Base-by-base conservation (phyloP, 352 stramenopile genomes). In the Salisapilia sapeloensis region DNA sequence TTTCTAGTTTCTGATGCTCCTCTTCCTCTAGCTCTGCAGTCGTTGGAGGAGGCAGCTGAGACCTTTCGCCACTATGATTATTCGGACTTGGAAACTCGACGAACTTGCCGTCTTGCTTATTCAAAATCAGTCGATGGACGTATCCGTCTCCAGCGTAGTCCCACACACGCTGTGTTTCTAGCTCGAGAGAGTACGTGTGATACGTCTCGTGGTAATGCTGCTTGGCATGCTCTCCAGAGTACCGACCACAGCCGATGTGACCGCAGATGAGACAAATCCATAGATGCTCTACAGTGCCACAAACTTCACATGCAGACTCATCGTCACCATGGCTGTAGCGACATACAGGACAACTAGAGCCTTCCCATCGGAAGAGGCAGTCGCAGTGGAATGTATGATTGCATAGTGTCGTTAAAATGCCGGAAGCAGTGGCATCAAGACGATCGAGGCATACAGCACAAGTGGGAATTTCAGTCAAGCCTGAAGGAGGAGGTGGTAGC, bases 311-410 rank as follows among this genome's bases (percentile, higher is more conserved):
- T n/a, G 84, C 59, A 16, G 82, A 95, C 5, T 87, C 62, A 29
- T 93, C 90, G 44, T 96, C 85, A 25, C 82, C 81, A 53, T 97
- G 92, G 44, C 95, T 95, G 52, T 96, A 97, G 33, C 92, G 67
- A 54, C 93, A 98, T 24, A 98, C 92, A 1, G 92, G 91, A 42
- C 93, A 98, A 25, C 84, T 94, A 29, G 82, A 93, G 35, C 92
- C 91, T 63, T 96, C 71, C 77, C 90, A 97, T 33, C 81, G 79
- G 40, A 89, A 80, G 2, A 98, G 53, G 50, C 93, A 98, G 42
- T 96, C 80, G 35, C 92, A 93, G 60, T 98, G 93, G 51, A 98
- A 98, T 13, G 82, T 96, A 60, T 98, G 93, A 52, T 98, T 98
- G 57, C 93, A 98, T 29, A 97, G 67, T 16, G 93, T 98, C 19